Percentiles rank a stretch among this genome's conserved stretches.
These are phyloP conservation scores for Calocybe gambosa DNA, from an alignment of 1,284 basidiomycete species.

Conservation along the genomic window DNA sequence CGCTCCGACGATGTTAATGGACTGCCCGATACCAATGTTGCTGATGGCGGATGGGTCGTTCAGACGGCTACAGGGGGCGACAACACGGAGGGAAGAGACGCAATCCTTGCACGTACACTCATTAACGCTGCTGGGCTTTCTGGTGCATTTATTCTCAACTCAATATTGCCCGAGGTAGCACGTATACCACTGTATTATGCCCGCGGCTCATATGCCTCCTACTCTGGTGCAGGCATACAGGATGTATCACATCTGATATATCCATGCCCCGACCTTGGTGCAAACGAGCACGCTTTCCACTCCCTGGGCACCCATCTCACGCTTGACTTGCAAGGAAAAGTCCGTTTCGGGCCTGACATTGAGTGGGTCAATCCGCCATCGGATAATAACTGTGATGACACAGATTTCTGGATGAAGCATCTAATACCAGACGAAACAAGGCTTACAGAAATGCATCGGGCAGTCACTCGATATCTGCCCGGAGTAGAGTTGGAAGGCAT, in stretches of 20 bases:
- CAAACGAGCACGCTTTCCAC: conserved; percentile 57
- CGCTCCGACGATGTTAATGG: conserved; percentile 17
- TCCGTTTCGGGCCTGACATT: conserved; percentile 92
- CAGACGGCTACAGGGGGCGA: conserved; percentile 50
- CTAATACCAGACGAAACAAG: conserved; percentile 65
- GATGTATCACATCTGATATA: conserved; percentile 79
- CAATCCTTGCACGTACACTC: conserved; percentile 78
- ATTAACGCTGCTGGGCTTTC: conserved; percentile 89
- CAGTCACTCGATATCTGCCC: conserved; percentile 73
- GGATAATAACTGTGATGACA: conserved; percentile 37
- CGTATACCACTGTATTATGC: conserved; percentile 70
- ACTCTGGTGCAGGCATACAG: conserved; percentile 69
- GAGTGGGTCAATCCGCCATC: conserved; percentile 71
- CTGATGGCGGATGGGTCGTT: conserved; percentile 63
- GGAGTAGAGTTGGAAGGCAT: conserved; percentile 60
- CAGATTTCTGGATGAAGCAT: conserved; percentile 74
- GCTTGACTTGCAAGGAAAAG: conserved; percentile 80
- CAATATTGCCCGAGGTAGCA: conserved; percentile 50
- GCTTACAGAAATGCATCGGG: conserved; percentile 58
- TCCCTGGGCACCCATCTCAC: conserved; percentile 90
- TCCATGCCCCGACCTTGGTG: conserved; percentile 71
- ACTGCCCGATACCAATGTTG: conserved; percentile 19
- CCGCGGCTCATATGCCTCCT: conserved; percentile 83
- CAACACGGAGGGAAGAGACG: conserved; percentile 45
- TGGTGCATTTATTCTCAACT: conserved; percentile 65